These are phyloP conservation scores for Erythrobasidium hasegawianum DNA, from an alignment of 1,284 basidiomycete genomes.

Conservation along the genomic window DNA sequence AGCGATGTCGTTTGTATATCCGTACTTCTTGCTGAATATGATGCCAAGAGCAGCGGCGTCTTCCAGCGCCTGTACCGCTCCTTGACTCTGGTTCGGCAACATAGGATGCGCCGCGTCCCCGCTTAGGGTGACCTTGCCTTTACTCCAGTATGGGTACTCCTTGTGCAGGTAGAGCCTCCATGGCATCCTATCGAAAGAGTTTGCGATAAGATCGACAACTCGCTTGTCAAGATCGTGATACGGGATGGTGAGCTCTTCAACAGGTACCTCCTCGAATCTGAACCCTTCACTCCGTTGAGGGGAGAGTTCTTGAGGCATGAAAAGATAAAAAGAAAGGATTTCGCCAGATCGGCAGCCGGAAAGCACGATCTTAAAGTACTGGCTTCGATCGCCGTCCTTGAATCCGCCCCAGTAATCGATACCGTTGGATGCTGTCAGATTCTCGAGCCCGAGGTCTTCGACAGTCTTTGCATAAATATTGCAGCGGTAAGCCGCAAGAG, in stretches of 20 bases:
- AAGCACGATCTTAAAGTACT: conserved; percentile 52
- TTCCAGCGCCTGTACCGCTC: conserved; percentile 51
- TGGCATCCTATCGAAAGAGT: conserved; percentile 49
- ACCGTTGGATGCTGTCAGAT: conserved; percentile 41
- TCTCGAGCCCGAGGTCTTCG: conserved; percentile 48
- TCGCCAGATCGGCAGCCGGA: conserved; percentile 48
- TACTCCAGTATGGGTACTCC: conserved; percentile 47
- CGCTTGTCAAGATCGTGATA: conserved; percentile 49
- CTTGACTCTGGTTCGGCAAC: conserved; percentile 47
- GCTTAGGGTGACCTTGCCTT: conserved; percentile 42
- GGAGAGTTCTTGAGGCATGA: conserved; percentile 48
- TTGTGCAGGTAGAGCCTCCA: conserved; percentile 51
- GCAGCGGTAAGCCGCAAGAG: conserved; percentile 51
- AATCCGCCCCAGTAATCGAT: conserved; percentile 51
- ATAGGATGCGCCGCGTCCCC: conserved; percentile 49
- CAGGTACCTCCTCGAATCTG: conserved; percentile 47
- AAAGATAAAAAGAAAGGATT: conserved; percentile 50
- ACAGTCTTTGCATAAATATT: conserved; percentile 48
- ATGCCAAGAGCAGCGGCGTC: conserved; percentile 50
- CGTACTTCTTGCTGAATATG: conserved; percentile 45
- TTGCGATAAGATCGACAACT: conserved; percentile 46
- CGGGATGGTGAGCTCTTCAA: conserved; percentile 47
- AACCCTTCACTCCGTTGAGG: conserved; percentile 51
- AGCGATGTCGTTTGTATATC: conserved; percentile 46
- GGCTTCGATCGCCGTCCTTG: conserved; percentile 41